phyloP scores from a whole-genome alignment of 352 stramenopile genomes.

The Hyaloperonospora brassicae region DNA sequence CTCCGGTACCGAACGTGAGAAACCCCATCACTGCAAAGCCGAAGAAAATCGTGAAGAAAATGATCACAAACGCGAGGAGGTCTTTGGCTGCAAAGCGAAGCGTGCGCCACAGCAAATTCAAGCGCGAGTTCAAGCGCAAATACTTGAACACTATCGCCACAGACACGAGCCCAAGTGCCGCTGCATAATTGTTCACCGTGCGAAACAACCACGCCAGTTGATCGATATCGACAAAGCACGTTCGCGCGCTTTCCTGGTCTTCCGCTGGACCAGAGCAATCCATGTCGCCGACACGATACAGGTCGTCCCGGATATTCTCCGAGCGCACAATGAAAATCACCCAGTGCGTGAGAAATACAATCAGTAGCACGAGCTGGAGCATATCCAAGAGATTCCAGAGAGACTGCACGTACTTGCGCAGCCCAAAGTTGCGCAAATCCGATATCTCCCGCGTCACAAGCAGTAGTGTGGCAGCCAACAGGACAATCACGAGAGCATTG shows the following conservation, averaged over 20 bases:
- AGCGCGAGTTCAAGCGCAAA: constrained; percentile 56
- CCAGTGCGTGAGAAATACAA: constrained; percentile 59
- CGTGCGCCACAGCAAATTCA: constrained; percentile 76
- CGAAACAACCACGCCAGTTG: constrained; percentile 40
- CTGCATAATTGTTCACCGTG: constrained; percentile 49
- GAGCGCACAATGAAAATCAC: constrained; percentile 42
- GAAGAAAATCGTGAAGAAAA: constrained; percentile 79
- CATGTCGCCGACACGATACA: constrained; percentile 43
- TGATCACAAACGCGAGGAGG: constrained; percentile 64
- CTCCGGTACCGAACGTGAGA: constrained; percentile 53
- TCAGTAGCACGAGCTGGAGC: constrained; percentile 57
- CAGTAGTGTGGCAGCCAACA: constrained; percentile 41
- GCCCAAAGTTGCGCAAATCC: constrained; percentile 39
- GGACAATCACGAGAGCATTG: constrained; percentile 57
- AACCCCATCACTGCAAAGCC: constrained; percentile 75
- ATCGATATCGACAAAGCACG: constrained; percentile 59
- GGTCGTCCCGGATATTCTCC: constrained; percentile 40
- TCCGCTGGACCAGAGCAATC: constrained; percentile 38
- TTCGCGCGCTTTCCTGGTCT: constrained; percentile 33
- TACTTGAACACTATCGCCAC: constrained; percentile 84
- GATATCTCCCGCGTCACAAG: constrained; percentile 48
- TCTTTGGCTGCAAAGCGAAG: constrained; percentile 69
- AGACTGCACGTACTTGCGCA: constrained; percentile 60
- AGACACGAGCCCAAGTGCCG: constrained; percentile 50
- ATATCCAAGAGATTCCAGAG: constrained; percentile 77